Percentiles rank a stretch among this genome's conserved stretches.
phyloP scores from a whole-genome alignment of 768 basidiomycete genomes.

The Tulasnella sp. region DNA sequence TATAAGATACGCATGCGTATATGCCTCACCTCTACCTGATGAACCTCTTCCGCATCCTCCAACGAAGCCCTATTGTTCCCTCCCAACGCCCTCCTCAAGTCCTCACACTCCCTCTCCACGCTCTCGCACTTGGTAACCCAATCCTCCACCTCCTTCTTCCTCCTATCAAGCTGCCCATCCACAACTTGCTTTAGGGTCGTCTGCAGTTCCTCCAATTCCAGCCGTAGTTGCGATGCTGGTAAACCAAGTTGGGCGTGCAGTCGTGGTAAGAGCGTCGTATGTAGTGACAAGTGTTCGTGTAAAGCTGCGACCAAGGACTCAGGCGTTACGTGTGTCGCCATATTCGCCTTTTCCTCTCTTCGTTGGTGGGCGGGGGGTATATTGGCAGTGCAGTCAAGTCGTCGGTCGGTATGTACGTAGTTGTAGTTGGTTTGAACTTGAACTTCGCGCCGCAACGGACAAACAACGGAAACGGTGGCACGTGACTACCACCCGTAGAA shows the following conservation, averaged over 20 bases:
- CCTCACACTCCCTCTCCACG: constrained; percentile 56
- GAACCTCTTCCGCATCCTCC: constrained; percentile 53
- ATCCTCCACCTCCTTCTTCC: constrained; percentile 68
- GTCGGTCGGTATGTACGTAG: not conserved
- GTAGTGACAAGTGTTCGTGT: constrained; percentile 67
- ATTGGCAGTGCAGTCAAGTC: not conserved
- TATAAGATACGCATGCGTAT: not conserved
- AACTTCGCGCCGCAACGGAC: not conserved
- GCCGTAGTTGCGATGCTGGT: constrained; percentile 67
- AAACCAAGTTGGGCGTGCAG: constrained; percentile 80
- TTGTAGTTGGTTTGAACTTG: not conserved
- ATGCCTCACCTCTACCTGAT: constrained; percentile 47
- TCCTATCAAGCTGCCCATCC: constrained; percentile 58
- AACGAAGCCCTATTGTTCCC: constrained; percentile 40
- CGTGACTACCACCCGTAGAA: not conserved
- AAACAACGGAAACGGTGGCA: not conserved
- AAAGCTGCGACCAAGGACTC: constrained; percentile 58
- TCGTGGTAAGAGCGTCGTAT: constrained; percentile 73
- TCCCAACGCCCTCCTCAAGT: constrained; percentile 63
- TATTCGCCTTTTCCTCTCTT: constrained; percentile 2
- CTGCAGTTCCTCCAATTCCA: constrained; percentile 68
- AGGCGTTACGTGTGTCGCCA: constrained; percentile 20
- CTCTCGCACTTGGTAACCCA: constrained; percentile 57
- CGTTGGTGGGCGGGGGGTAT: not conserved
- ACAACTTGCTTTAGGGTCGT: constrained; percentile 68